Percentiles rank a stretch among this genome's conserved stretches.
Conservation (phyloP, 2,329 filamentous ascomycete species). For the Cercospora nicotianae region DNA sequence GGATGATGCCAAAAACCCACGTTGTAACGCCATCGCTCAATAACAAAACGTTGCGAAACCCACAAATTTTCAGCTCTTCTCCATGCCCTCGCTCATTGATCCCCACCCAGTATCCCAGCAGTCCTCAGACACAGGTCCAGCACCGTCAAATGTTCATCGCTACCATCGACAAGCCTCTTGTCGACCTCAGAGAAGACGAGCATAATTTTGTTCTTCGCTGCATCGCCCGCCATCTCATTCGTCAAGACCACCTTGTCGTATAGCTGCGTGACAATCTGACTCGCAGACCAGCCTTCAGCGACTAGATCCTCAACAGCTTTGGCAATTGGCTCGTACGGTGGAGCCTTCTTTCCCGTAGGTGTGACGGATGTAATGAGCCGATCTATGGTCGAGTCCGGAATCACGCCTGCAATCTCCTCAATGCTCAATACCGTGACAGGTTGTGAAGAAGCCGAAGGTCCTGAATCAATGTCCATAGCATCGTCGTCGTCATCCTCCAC, state of each 20-base stretch:
- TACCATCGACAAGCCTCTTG: conserved; percentile 89
- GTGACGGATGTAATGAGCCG: conserved; percentile 68
- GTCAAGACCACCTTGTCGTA: conserved; percentile 75
- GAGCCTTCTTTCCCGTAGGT: conserved; percentile 61
- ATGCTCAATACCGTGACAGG: conserved; percentile 74
- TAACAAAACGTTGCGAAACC: too few relatives aligned
- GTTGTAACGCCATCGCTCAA: too few relatives aligned
- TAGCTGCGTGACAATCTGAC: conserved; percentile 80
- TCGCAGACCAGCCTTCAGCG: conserved; percentile 94
- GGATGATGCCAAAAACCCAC: too few relatives aligned
- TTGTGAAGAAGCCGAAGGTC: conserved; percentile 17
- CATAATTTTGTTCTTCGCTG: conserved; percentile 87
- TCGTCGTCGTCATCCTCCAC: conserved; percentile 62
- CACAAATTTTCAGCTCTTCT: too few relatives aligned
- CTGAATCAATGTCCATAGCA: conserved; percentile 51
- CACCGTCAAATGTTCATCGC: conserved; percentile 90
- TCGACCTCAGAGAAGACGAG: conserved; percentile 90
- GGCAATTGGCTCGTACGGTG: conserved; percentile 68
- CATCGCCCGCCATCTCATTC: conserved; percentile 79
- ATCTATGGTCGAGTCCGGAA: conserved; percentile 73
- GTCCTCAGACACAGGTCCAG: conserved; percentile 82
- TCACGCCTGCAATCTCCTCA: conserved; percentile 94
- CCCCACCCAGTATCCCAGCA: conserved; percentile 26
- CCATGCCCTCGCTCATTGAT: conserved; percentile 11
- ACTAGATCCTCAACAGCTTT: conserved; percentile 85